Base-by-base conservation (phyloP, 306 rosid species). In the Cucurbita moschata region DNA sequence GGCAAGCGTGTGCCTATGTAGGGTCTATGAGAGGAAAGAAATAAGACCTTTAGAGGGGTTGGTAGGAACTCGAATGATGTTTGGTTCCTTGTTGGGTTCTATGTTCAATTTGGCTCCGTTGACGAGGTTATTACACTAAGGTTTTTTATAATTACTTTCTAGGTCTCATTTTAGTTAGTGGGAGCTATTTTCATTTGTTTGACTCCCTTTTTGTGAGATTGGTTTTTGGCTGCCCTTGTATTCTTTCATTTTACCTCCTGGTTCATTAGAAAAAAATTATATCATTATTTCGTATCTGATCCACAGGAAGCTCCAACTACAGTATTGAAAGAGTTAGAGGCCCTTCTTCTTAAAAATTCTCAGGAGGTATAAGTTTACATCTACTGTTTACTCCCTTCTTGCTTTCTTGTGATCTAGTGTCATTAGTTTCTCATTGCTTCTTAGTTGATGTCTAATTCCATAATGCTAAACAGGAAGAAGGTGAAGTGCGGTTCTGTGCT, bases 401-500 rank as follows among this genome's bases (percentile, higher is more conserved):
- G 7, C 18, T 53, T 38, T 52, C 63, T 73, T 56, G 46, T 76
- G 47, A 75, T 77, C 43, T 5, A 37, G 50, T 19, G 5, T 58
- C 57, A 65, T 40, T 54, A 18, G 54, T 37, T 54, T 60, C 26
- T 46, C 44, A n/a, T 47, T 61, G 43, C 56, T 70, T 35, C 70
- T 23, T n/a, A 64, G 57, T 66, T 16, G 65, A 74, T 44, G 55
- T 37, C 71, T 73, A 65, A 76, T 72, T 52, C 76, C 44, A 72
- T 76, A 79, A 71, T 83, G 59, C 50, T 84, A 79, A 53, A 85
- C 73, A 93, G 98, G 97, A 87, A 77, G 90, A 90, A 90, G 83
- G 90, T 81, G 98, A 93, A 87, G 92, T 88, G 60, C 81, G 98
- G 62, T 90, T 85, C 72, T 93, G 96, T 75, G 89, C 92, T 73